phyloP scores from a whole-genome alignment of 2,329 filamentous ascomycete species.

The Penicillium sp. region DNA sequence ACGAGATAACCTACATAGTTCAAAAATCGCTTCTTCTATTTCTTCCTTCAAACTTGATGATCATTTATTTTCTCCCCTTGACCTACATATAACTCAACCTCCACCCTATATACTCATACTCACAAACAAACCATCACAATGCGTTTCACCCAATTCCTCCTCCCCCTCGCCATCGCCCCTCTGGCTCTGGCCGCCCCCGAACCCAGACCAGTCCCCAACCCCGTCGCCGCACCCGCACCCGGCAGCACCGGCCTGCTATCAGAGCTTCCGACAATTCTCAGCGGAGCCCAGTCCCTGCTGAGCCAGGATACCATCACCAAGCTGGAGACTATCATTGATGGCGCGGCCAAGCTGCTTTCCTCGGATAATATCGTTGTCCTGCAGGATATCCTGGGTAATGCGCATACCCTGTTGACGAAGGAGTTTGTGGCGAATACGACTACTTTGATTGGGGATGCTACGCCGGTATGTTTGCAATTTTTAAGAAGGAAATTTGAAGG shows the following conservation, averaged over 20 bases:
- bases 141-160: slow-evolving; percentile 31
- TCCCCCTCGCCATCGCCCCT: slow-evolving; percentile 30
- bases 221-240: slow-evolving; percentile 33
- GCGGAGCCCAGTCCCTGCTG: slow-evolving; percentile 28
- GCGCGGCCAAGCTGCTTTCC: slow-evolving; percentile 33
- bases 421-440: slow-evolving; percentile 40
- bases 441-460: slow-evolving; percentile 41
- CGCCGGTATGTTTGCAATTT: slow-evolving; percentile 35
- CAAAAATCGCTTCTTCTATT: not conserved
- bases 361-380: slow-evolving; percentile 32
- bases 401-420: slow-evolving; percentile 34
- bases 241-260: slow-evolving; percentile 32
- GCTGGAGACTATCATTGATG: slow-evolving; percentile 29
- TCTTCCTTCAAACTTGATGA: not conserved
- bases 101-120: not conserved
- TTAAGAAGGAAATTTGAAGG: not conserved
- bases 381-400: slow-evolving; percentile 36
- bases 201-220: slow-evolving; percentile 27
- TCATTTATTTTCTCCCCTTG: slow-evolving; percentile 1
- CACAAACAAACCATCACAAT: slow-evolving; percentile 19
- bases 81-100: not conserved
- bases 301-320: slow-evolving; percentile 29
- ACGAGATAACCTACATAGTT: not conserved
- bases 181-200: slow-evolving; percentile 30
- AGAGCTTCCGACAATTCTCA: slow-evolving; percentile 36